These are phyloP conservation scores for Cyclaneusma minus DNA, from an alignment of 2,329 filamentous ascomycete species.

Conservation along the genomic window DNA sequence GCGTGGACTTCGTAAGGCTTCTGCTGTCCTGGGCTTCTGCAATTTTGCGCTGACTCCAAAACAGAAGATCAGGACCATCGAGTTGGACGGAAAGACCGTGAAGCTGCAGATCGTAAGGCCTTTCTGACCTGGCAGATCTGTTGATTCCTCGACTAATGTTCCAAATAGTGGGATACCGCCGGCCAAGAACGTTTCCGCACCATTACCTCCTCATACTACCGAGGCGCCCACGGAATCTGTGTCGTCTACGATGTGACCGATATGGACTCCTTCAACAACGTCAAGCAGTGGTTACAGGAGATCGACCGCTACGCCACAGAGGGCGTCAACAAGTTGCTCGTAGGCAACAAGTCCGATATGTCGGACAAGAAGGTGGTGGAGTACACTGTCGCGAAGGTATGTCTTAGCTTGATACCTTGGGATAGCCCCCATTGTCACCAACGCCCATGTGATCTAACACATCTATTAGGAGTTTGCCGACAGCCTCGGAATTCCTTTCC, in stretches of 20 bases:
- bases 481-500: conserved; percentile 96
- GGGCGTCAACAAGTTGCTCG: conserved; percentile 97
- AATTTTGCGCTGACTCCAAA: too few relatives aligned
- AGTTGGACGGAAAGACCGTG: conserved; percentile 98
- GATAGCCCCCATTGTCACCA: conserved; percentile 1
- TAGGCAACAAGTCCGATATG: conserved; percentile 99
- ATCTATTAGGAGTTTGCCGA: conserved; percentile 80
- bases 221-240: conserved; percentile 96
- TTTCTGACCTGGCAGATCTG: background rate
- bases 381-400: conserved; percentile 97
- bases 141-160: background rate
- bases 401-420: conserved; percentile 14
- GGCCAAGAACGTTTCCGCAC: conserved; percentile 99
- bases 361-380: conserved; percentile 99
- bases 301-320: conserved; percentile 98
- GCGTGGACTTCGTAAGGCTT: conserved; percentile 85
- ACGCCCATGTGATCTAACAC: conserved; percentile 2
- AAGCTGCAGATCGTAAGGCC: conserved; percentile 91
- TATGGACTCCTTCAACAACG: conserved; percentile 99
- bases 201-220: conserved; percentile 99
- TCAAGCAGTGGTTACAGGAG: conserved; percentile 99
- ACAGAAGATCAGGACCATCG: conserved; percentile 99
- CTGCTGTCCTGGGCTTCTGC: conserved; percentile 1
- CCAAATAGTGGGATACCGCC: conserved; percentile 83
- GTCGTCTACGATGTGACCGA: conserved; percentile 99